Percentiles rank a stretch among this genome's conserved stretches.
Evolutionary conservation across 805 yeast species (phyloP).

Genomic region (Scheffersomyces amazonensis): DNA sequence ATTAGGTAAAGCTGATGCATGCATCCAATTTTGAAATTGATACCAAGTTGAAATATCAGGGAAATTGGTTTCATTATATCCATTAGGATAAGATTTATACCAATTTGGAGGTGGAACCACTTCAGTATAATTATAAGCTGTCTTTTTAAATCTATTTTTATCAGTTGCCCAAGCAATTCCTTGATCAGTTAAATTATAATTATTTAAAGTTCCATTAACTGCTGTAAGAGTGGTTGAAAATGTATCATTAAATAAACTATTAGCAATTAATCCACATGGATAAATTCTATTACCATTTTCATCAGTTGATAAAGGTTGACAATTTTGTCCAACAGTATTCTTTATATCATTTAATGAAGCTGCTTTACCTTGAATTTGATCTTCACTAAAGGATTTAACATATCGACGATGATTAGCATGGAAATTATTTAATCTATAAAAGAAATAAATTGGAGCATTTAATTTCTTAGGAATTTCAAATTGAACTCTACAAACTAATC

Average conservation of each 20-base stretch:
- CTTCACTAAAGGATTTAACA: conserved; percentile 42
- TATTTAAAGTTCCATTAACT: conserved; percentile 33
- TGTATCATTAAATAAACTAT: conserved; percentile 77
- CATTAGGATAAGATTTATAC: conserved; percentile 41
- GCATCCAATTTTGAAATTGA: conserved; percentile 48
- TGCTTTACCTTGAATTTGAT: conserved; percentile 39
- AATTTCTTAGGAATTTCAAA: conserved; percentile 31
- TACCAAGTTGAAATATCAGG: conserved; percentile 43
- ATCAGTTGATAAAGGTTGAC: conserved; percentile 38
- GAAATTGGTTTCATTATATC: conserved; percentile 40
- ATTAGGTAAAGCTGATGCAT: conserved; percentile 38
- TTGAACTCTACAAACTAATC: conserved; percentile 44
- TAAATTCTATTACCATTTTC: conserved; percentile 52
- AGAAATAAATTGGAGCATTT: conserved; percentile 39
- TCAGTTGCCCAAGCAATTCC: conserved; percentile 43
- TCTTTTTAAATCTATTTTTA: conserved; percentile 38
- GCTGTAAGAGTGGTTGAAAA: conserved; percentile 31
- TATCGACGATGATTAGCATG: conserved; percentile 44
- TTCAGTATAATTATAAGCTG: conserved; percentile 33
- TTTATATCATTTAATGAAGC: conserved; percentile 32
- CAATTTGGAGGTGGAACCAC: conserved; percentile 47
- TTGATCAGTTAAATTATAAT: conserved; percentile 32
- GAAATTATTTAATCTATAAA: conserved; percentile 39
- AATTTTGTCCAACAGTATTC: conserved; percentile 43
- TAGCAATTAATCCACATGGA: conserved; percentile 85